Conservation (phyloP, 805 yeast species). For the Suhomyces emberorum region DNA sequence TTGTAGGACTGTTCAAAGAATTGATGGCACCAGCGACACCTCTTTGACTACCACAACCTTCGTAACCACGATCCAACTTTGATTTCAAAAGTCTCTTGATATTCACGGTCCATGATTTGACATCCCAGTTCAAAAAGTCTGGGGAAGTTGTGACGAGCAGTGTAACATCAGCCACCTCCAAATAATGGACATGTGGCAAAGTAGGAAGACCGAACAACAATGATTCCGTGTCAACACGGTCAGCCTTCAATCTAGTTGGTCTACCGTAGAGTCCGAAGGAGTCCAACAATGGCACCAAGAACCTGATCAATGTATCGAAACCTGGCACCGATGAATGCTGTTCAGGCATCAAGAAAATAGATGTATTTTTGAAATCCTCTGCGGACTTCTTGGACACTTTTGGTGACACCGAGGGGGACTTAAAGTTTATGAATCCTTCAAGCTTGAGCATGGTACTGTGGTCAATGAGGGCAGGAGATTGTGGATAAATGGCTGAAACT, state of each 20-base stretch:
- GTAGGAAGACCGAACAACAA: slow-evolving; percentile 45
- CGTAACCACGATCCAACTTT: slow-evolving; percentile 50
- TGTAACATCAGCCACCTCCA: slow-evolving; percentile 31
- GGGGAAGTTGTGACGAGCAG: slow-evolving; percentile 14
- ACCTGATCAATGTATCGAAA: slow-evolving; percentile 46
- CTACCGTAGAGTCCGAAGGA: slow-evolving; percentile 46
- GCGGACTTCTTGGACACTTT: slow-evolving; percentile 30
- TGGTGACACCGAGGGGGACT: slow-evolving; percentile 34
- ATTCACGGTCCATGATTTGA: slow-evolving; percentile 30
- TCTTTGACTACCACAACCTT: slow-evolving; percentile 71
- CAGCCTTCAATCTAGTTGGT: slow-evolving; percentile 42
- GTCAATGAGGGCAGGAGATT: slow-evolving; percentile 75
- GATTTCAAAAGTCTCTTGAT: slow-evolving; percentile 29
- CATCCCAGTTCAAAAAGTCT: slow-evolving; percentile 37
- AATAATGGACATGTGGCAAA: slow-evolving; percentile 42
- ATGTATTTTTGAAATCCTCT: slow-evolving; percentile 40
- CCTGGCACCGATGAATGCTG: slow-evolving; percentile 47
- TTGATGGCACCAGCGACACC: slow-evolving; percentile 59
- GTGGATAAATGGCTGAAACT: slow-evolving; percentile 91
- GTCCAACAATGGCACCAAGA: slow-evolving; percentile 39
- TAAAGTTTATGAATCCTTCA: slow-evolving; percentile 73
- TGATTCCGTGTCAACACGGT: slow-evolving; percentile 38
- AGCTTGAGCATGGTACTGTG: slow-evolving; percentile 83
- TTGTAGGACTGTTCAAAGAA: slow-evolving; percentile 43
- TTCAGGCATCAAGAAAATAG: slow-evolving; percentile 43